phyloP scores from a whole-genome alignment of 192 early-diverging fungal species.

The Backusella tuberculispora region DNA sequence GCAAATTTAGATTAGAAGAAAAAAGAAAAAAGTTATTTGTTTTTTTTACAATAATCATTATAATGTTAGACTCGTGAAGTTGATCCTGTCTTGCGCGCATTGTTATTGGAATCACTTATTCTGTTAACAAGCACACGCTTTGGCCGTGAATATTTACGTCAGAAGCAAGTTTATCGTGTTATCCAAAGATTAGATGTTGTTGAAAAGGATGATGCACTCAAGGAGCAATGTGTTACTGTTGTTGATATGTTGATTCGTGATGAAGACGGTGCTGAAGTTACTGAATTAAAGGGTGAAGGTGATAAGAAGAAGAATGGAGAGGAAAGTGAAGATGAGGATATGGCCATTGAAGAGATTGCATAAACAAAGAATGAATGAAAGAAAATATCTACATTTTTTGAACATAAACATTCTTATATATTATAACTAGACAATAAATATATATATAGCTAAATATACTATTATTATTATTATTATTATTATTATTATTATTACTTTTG shows the following conservation, averaged over 20 bases:
- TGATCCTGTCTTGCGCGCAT: constrained; percentile 71
- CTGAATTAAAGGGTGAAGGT: constrained; percentile 15
- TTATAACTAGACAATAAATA: too few species aligned
- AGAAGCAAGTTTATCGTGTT: constrained; percentile 84
- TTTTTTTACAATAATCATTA: background rate
- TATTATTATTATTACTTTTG: too few species aligned
- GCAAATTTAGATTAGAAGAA: background rate
- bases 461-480: too few species aligned
- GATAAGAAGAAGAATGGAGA: background rate
- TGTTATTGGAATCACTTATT: constrained; percentile 81
- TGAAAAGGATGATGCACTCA: constrained; percentile 73
- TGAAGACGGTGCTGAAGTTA: constrained; percentile 48
- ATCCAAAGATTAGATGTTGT: constrained; percentile 80
- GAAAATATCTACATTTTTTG: too few species aligned
- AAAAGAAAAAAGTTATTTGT: background rate
- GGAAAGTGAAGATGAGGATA: constrained; percentile 40
- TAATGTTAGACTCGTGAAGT: constrained; percentile 67
- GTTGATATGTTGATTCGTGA: constrained; percentile 90
- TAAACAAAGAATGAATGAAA: background rate
- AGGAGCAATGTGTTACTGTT: constrained; percentile 72
- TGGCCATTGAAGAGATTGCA: constrained; percentile 46
- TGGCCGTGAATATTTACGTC: constrained; percentile 82
- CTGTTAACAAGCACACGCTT: constrained; percentile 74
- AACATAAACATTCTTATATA: too few species aligned
- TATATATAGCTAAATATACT: too few species aligned